Percentiles rank a stretch among this genome's conserved stretches.
phyloP scores from a whole-genome alignment of 2,329 filamentous ascomycete species.

The Fusarium aywerte region DNA sequence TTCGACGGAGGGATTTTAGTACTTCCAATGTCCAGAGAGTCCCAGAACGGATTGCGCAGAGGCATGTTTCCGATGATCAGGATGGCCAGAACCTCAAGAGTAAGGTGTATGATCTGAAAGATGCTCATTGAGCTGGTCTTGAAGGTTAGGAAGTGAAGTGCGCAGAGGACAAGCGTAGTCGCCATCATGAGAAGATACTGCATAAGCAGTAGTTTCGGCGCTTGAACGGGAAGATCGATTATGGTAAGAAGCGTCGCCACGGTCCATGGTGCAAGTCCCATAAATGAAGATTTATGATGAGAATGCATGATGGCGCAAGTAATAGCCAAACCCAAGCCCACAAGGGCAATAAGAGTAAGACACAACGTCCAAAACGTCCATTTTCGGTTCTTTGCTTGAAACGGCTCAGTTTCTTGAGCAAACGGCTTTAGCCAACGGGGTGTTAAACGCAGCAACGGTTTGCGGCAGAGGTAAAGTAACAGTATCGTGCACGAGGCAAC shows the following conservation, averaged over 20 bases:
- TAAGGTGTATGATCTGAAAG: constrained; percentile 40
- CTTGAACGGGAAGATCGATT: constrained; percentile 54
- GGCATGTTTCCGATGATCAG: constrained; percentile 53
- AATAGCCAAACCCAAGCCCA: constrained; percentile 52
- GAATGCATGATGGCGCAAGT: constrained; percentile 48
- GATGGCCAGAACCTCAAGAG: constrained; percentile 44
- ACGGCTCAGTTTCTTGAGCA: constrained; percentile 52
- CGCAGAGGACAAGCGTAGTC: constrained; percentile 48
- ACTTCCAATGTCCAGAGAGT: constrained; percentile 48
- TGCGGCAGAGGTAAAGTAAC: constrained; percentile 46
- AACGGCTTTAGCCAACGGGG: constrained; percentile 58
- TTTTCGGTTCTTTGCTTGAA: constrained; percentile 38
- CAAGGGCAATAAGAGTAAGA: constrained; percentile 49
- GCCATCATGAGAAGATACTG: constrained; percentile 53
- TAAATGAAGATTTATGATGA: constrained; percentile 41
- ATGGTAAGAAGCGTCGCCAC: constrained; percentile 51
- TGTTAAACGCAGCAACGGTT: constrained; percentile 44
- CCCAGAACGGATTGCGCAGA: constrained; percentile 52
- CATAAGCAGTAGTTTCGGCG: constrained; percentile 55
- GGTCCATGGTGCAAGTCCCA: constrained; percentile 56
- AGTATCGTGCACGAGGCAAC: constrained; percentile 46
- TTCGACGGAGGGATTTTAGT: constrained; percentile 44
- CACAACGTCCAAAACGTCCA: constrained; percentile 56
- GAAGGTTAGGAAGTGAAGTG: constrained; percentile 47
- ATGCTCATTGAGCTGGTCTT: constrained; percentile 32